These are phyloP conservation scores for Candida buenavistaensis DNA, from an alignment of 1,139 yeast species.

Conservation along the genomic window DNA sequence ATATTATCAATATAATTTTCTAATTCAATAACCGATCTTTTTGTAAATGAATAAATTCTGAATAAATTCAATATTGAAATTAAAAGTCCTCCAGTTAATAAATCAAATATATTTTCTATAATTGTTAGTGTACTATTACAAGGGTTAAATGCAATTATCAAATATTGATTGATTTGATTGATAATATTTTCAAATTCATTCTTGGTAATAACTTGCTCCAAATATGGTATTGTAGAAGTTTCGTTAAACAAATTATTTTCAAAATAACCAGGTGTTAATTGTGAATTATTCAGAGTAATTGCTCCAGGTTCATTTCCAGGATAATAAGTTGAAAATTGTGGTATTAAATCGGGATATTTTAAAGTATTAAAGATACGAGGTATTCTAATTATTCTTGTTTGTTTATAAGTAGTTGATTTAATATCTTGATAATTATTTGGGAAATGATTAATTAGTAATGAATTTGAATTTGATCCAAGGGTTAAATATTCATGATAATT, in stretches of 20 bases:
- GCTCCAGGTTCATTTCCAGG: slow-evolving; percentile 79
- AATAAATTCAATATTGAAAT: slow-evolving; percentile 20
- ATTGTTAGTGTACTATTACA: slow-evolving; percentile 32
- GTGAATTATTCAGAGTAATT: slow-evolving; percentile 16
- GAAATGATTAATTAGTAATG: slow-evolving; percentile 60
- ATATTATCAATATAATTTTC: slow-evolving; percentile 46
- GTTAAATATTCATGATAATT: slow-evolving; percentile 64
- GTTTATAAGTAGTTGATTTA: slow-evolving; percentile 26
- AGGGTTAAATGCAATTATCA: slow-evolving; percentile 44
- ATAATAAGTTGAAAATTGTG: slow-evolving; percentile 55
- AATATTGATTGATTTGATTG: slow-evolving; percentile 40
- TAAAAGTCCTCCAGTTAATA: slow-evolving; percentile 43
- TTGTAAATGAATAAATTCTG: slow-evolving; percentile 22
- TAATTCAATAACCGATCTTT: slow-evolving; percentile 32
- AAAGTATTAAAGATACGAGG: slow-evolving; percentile 50
- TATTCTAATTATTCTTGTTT: slow-evolving; percentile 61
- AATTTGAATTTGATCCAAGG: slow-evolving; percentile 25
- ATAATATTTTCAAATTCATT: slow-evolving; percentile 45
- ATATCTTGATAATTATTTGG: slow-evolving; percentile 50
- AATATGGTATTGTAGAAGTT: slow-evolving; percentile 57
- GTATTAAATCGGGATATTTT: slow-evolving; percentile 39
- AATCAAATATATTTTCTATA: slow-evolving; percentile 43
- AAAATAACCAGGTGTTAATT: slow-evolving; percentile 29
- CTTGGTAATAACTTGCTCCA: slow-evolving; percentile 33
- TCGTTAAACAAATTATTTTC: slow-evolving; percentile 49